Base-by-base conservation (phyloP, 2,329 filamentous ascomycete genomes). In the Fusarium nanum region DNA sequence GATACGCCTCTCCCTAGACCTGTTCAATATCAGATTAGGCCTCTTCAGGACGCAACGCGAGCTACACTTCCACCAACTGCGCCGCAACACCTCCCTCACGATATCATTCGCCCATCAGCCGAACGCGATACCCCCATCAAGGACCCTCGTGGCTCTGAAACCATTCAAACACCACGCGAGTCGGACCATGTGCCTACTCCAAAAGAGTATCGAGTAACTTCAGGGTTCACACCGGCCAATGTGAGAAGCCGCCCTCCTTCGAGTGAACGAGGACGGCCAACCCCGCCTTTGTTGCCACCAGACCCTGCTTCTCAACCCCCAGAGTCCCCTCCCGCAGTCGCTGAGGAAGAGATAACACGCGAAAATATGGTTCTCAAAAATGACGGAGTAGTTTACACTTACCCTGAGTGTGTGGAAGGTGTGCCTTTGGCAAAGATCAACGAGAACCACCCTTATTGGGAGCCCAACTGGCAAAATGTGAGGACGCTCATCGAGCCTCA, bases 371-470 rank as follows among this genome's bases (percentile, higher is more conserved):
- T 78, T 7, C 78, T 89, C 7, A 80, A 76, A 28, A 79, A 89
- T 58, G 80, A 89, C 56, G 86, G 86, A 48, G 76, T 71, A 10
- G 76, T 84, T 7, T 86, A 86, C 48, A 84, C 83, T 1, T 83
- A 83, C 46, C 87, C 87, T 0, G 80, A 83, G 23, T 83, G 86
- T 68, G 84, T 87, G 71, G 79, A 80, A 30, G 86, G 85, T 4
- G 85, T 88, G 2, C 87, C 87, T 1, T 68, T 88, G 4, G 82
- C 78, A 40, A 86, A 86, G 73, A 87, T 89, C 50, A 76, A 81
- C 42, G 77, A 81, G 18, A 76, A 72, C 10, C 83, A 89, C 42
- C 83, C 85, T 0, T 88, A 88, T 73, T 89, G 87, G 87, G 86
- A 88, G 16, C 75, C 81, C 0, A 80, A 82, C 6, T 89, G 87